phyloP scores from a whole-genome alignment of 129 eudicot genomes.

The Flaveria trinervia region DNA sequence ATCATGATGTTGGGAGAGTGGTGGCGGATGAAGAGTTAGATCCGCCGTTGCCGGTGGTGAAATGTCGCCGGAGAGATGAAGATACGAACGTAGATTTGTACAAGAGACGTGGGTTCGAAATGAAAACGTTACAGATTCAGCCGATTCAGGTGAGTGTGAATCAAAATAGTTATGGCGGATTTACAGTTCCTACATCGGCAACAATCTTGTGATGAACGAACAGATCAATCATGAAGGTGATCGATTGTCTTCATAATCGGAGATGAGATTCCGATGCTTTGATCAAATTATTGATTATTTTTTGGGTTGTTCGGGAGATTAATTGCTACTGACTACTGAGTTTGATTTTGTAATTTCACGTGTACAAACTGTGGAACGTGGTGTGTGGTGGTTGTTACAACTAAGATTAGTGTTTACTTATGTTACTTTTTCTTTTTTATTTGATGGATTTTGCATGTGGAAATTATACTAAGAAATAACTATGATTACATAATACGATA shows the following conservation, averaged over 20 bases:
- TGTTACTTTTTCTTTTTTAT: constrained; percentile 23
- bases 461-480: not conserved
- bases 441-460: not conserved
- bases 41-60: constrained; percentile 91
- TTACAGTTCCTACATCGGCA: constrained; percentile 11
- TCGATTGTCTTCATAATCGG: not conserved
- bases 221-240: not conserved
- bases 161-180: constrained; percentile 3
- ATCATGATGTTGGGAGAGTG: constrained; percentile 27
- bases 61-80: constrained; percentile 36
- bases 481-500: not conserved
- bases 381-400: constrained; percentile 20
- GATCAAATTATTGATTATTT: constrained; percentile 12
- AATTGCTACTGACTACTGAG: constrained; percentile 15
- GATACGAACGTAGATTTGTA: constrained; percentile 47
- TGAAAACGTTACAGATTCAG: constrained; percentile 54
- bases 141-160: constrained; percentile 31
- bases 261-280: not conserved
- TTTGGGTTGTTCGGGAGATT: constrained; percentile 21
- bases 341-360: constrained; percentile 28
- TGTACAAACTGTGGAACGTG: no score
- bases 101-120: constrained; percentile 51
- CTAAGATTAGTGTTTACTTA: not conserved
- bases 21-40: constrained; percentile 52
- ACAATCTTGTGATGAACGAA: constrained; percentile 9